Evolutionary conservation across 306 rosid species (phyloP).

Genomic region (Vigna hirtella): DNA sequence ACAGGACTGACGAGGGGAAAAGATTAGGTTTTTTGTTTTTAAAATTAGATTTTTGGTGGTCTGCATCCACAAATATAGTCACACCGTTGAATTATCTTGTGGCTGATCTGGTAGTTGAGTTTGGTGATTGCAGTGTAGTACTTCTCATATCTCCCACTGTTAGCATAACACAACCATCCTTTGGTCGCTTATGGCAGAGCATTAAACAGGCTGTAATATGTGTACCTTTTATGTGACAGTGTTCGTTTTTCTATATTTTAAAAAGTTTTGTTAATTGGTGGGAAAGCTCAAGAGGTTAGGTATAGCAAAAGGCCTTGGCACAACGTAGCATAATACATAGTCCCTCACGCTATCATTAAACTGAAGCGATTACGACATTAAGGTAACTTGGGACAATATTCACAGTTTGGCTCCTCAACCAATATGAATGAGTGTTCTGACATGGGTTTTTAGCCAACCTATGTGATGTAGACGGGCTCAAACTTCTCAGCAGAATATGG

Average conservation of each 20-base stretch:
- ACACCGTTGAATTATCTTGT: neutral
- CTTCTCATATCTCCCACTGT: conserved; percentile 1
- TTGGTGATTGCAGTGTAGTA: conserved; percentile 39
- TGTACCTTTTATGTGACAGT: conserved; percentile 31
- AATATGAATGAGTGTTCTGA: conserved; percentile 10
- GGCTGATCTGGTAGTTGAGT: conserved; percentile 45
- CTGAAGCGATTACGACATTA: conserved; percentile 41
- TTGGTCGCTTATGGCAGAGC: conserved; percentile 39
- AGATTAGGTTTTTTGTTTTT: no score
- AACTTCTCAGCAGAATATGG: neutral
- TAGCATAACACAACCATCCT: conserved; percentile 24
- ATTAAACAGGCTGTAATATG: conserved; percentile 42
- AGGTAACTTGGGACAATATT: conserved; percentile 20
- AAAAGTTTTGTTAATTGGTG: conserved; percentile 17
- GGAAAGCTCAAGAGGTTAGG: neutral
- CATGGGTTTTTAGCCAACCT: conserved; percentile 32
- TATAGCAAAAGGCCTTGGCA: neutral
- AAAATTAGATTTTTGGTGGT: no score
- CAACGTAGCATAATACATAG: neutral
- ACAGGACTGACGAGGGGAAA: no score
- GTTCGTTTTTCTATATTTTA: conserved; percentile 16
- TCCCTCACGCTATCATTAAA: conserved; percentile 20
- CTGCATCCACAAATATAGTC: no score
- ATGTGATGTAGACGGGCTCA: conserved; percentile 37
- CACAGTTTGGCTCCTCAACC: conserved; percentile 36